Conservation (phyloP, 371 early-diverging fungal species). For the Fennellomyces sp. region DNA sequence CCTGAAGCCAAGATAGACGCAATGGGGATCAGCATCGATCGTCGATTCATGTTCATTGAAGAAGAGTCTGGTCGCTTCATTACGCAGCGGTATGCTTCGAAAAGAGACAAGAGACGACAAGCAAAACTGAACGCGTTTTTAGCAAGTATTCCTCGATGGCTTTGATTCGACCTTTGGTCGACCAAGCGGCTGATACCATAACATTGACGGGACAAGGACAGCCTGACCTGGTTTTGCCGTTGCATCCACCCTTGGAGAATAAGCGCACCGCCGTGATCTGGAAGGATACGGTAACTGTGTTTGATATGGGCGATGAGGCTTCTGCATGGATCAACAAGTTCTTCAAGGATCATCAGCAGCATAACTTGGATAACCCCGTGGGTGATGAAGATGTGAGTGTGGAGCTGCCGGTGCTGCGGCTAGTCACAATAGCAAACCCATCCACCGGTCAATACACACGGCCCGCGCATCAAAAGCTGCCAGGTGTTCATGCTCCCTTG, state of each 20-base stretch:
- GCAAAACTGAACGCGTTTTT: neutral
- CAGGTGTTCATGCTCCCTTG: conserved; percentile 43
- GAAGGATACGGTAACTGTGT: conserved; percentile 32
- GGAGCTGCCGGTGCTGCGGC: conserved; percentile 17
- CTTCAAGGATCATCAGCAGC: conserved; percentile 25
- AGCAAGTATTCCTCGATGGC: conserved; percentile 48
- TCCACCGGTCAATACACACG: conserved; percentile 24
- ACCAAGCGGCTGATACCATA: conserved; percentile 19
- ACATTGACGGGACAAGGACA: conserved; percentile 30
- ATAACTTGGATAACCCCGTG: conserved; percentile 27
- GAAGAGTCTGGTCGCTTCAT: conserved; percentile 34
- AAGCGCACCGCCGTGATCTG: conserved; percentile 30
- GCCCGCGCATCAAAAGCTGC: conserved; percentile 41
- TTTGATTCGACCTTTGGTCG: conserved; percentile 28
- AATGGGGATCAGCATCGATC: conserved; percentile 41
- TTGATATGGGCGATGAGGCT: conserved; percentile 47
- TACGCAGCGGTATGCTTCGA: conserved; percentile 41
- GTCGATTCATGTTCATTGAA: conserved; percentile 50
- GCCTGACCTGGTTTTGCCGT: conserved; percentile 25
- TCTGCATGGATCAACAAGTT: conserved; percentile 39
- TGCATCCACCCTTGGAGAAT: conserved; percentile 23
- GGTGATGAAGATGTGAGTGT: conserved; percentile 11
- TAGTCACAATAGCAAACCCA: conserved; percentile 42
- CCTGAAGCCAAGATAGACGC: conserved; percentile 32
- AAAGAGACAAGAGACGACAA: neutral